A percentile compares a stretch with the other conserved stretches of the same genome.
phyloP scores from a whole-genome alignment of 331 rosid genomes.

The Malus hybrid region DNA sequence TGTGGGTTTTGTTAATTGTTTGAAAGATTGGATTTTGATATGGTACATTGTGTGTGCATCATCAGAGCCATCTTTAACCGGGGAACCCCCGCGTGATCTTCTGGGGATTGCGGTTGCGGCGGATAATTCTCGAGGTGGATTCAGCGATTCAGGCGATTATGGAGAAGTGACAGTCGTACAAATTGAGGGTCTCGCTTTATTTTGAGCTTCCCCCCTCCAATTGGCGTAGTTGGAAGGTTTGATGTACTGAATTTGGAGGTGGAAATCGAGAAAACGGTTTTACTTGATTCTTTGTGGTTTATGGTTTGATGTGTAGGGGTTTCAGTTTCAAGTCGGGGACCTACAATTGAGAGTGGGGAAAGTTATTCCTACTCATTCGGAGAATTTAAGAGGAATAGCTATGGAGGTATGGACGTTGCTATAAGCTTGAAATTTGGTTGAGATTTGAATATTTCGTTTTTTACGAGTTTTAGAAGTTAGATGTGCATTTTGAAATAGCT shows the following conservation, averaged over 20 bases:
- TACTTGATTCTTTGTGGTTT: neutral
- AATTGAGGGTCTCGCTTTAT: slow-evolving; percentile 59
- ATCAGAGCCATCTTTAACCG: slow-evolving; percentile 2
- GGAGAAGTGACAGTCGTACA: slow-evolving; percentile 94
- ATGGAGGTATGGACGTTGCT: slow-evolving; percentile 55
- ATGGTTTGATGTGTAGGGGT: slow-evolving; percentile 37
- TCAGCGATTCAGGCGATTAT: slow-evolving; percentile 52
- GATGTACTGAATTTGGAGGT: neutral
- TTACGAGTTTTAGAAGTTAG: neutral
- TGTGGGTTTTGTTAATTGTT: neutral
- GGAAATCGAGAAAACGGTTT: neutral
- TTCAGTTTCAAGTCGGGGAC: slow-evolving; percentile 75
- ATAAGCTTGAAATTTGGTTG: neutral
- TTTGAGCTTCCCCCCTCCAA: slow-evolving; percentile 45
- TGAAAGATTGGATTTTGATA: neutral
- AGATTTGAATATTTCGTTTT: neutral
- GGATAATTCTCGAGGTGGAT: slow-evolving; percentile 68
- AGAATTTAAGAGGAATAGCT: slow-evolving; percentile 73
- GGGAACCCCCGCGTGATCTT: slow-evolving; percentile 79
- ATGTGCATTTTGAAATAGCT: neutral
- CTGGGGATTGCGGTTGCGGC: slow-evolving; percentile 72
- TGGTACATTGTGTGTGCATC: neutral
- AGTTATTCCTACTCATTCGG: slow-evolving; percentile 63
- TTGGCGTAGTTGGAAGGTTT: neutral
- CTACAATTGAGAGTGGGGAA: slow-evolving; percentile 70